A percentile compares a stretch with the other conserved stretches of the same genome.
Conservation (phyloP, 2,329 filamentous ascomycete species). For the Zarea fungicola region DNA sequence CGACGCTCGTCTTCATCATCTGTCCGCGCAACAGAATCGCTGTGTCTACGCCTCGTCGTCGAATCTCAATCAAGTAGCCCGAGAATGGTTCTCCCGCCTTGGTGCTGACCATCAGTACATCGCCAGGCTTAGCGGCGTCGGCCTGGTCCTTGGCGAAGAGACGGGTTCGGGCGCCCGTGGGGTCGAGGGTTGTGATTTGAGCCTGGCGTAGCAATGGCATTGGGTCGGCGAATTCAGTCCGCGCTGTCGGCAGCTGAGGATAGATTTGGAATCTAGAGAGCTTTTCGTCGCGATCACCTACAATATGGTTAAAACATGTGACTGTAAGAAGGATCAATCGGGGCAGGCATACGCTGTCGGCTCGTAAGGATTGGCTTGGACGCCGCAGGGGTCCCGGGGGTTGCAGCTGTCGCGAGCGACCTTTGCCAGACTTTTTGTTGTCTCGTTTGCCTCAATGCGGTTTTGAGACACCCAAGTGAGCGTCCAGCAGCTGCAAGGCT, state of each 20-base stretch:
- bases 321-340: neutral
- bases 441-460: slow-evolving; percentile 53
- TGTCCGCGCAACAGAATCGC: slow-evolving; percentile 82
- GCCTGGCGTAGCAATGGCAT: slow-evolving; percentile 60
- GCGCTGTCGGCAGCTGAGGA: slow-evolving; percentile 51
- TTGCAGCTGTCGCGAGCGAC: slow-evolving; percentile 41
- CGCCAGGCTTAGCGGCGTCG: slow-evolving; percentile 76
- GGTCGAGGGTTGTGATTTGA: slow-evolving; percentile 74
- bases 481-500: slow-evolving; percentile 60
- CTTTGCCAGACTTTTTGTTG: slow-evolving; percentile 41
- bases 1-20: slow-evolving; percentile 79
- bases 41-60: slow-evolving; percentile 82
- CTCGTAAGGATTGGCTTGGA: slow-evolving; percentile 24
- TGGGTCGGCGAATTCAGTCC: slow-evolving; percentile 57
- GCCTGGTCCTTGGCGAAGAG: slow-evolving; percentile 75
- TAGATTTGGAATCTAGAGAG: slow-evolving; percentile 45
- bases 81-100: slow-evolving; percentile 79
- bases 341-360: slow-evolving; percentile 30
- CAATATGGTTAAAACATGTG: slow-evolving; percentile 13
- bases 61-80: slow-evolving; percentile 82
- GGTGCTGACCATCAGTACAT: slow-evolving; percentile 85
- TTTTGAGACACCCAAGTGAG: slow-evolving; percentile 67
- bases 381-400: slow-evolving; percentile 17
- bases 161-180: slow-evolving; percentile 71
- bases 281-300: slow-evolving; percentile 31